Evolutionary conservation across 176 grass and related monocot genomes (phyloP).

Genomic region (Avena eriantha): DNA sequence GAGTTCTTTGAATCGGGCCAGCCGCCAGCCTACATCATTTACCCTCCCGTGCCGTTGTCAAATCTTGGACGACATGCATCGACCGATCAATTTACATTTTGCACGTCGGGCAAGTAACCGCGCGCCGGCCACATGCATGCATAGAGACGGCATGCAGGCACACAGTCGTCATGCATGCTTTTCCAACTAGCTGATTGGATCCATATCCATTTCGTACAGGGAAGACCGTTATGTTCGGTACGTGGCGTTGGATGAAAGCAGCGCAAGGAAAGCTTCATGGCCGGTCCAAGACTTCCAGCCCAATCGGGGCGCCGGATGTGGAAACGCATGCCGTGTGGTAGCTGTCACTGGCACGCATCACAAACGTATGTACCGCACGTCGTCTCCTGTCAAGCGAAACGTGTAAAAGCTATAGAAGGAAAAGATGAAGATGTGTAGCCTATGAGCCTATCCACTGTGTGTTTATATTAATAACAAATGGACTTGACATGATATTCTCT

Average conservation of each 20-base stretch:
- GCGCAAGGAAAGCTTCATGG: background rate
- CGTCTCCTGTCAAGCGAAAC: background rate
- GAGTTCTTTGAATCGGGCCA: background rate
- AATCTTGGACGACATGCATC: slow-evolving; percentile 13
- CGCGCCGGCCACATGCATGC: background rate
- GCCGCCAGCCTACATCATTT: background rate
- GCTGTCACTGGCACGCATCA: background rate
- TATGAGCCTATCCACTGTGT: background rate
- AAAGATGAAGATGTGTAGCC: background rate
- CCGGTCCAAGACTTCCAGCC: slow-evolving; percentile 26
- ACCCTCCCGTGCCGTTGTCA: slow-evolving; percentile 23
- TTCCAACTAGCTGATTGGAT: background rate
- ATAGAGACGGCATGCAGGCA: background rate
- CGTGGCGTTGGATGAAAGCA: slow-evolving; percentile 21
- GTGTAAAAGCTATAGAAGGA: background rate
- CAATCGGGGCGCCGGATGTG: slow-evolving; percentile 9
- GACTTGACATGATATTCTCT: background rate
- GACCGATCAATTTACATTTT: background rate
- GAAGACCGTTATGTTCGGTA: slow-evolving; percentile 49
- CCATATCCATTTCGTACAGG: background rate
- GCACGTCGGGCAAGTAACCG: background rate
- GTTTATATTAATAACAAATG: background rate
- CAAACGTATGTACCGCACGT: slow-evolving; percentile 9
- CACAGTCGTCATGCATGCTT: background rate
- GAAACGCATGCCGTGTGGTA: background rate